Base-by-base conservation (phyloP, 1,284 basidiomycete genomes). In the Mycosarcoma maydis region DNA sequence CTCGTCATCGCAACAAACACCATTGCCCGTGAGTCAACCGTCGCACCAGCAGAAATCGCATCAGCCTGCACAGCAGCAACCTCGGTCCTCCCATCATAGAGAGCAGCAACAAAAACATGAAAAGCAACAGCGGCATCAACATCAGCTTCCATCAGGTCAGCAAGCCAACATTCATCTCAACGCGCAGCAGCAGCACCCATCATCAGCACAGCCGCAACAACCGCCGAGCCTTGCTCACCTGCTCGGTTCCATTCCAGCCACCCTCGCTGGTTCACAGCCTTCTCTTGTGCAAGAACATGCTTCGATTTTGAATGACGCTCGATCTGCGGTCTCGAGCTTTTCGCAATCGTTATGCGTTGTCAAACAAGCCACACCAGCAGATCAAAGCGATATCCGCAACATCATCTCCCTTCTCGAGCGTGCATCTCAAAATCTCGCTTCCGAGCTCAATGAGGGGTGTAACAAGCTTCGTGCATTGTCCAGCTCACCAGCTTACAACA, bases 281-380 rank as follows among this genome's bases (percentile, higher is more conserved):
- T 50, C 57, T 10, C 41, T 57, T 5, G 38, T 57, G 22, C 60
- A 70, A 23, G 57, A 71, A 16, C 61, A 71, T 44, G 57, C 62
- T 6, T 50, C 58, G 4, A 33, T 71, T n/a, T 33, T 71, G 2
- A 44, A 48, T 1, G 57, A 67, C 17, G 58, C 54, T 10, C 52
- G 54, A 14, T 47, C 61, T 3, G 58, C 51, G 14, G 50, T 67
- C 17, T 61, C 68, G 10, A 54, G 24, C 45, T 71, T 66, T 40
- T 56, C 62, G 20, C 38, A 40, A 2, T 41, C 57, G 2, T 16
- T 71, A 22, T 54, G 59, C 3, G 62, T 66, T 1, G 68, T 58
- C 20, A 66, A 66, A 33, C 62, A 66, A 16, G 49, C 54, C 3
- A 53, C 48, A 0, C 68, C 68, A 2, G 24, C 44, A 5, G 68